phyloP scores from a whole-genome alignment of 768 basidiomycete species.

The Phylloporus rhodoxanthus region DNA sequence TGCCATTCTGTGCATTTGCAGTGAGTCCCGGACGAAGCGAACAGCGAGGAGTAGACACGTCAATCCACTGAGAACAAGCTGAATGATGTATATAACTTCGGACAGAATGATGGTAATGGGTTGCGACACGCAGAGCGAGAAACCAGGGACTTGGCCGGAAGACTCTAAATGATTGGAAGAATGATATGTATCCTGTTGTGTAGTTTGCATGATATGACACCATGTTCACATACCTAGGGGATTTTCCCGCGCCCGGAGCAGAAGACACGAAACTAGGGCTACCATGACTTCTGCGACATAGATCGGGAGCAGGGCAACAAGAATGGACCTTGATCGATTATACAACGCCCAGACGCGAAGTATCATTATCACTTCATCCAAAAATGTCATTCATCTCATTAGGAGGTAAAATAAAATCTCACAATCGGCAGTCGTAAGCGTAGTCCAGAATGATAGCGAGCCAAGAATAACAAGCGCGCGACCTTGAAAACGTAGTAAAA shows the following conservation, averaged over 20 bases:
- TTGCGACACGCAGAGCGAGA: too few species aligned
- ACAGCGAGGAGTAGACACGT: neutral
- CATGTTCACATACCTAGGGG: neutral
- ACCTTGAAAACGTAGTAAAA: neutral
- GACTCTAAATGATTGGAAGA: too few species aligned
- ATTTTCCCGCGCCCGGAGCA: neutral
- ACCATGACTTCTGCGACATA: neutral
- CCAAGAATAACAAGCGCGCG: neutral
- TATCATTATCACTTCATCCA: neutral
- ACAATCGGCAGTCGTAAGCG: slow-evolving; percentile 1
- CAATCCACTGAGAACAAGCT: neutral
- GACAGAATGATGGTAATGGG: neutral
- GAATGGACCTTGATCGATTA: neutral
- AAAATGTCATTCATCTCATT: neutral
- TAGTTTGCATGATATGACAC: neutral
- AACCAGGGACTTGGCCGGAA: too few species aligned
- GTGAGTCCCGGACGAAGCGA: neutral
- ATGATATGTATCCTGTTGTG: too few species aligned
- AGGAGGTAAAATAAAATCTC: neutral
- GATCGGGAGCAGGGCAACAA: neutral
- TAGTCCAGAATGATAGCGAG: neutral
- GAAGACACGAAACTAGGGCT: neutral
- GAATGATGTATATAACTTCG: neutral
- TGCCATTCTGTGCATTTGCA: neutral
- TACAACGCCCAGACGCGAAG: slow-evolving; percentile 1